phyloP scores from a whole-genome alignment of 768 basidiomycete species.

The Inosperma sp. region DNA sequence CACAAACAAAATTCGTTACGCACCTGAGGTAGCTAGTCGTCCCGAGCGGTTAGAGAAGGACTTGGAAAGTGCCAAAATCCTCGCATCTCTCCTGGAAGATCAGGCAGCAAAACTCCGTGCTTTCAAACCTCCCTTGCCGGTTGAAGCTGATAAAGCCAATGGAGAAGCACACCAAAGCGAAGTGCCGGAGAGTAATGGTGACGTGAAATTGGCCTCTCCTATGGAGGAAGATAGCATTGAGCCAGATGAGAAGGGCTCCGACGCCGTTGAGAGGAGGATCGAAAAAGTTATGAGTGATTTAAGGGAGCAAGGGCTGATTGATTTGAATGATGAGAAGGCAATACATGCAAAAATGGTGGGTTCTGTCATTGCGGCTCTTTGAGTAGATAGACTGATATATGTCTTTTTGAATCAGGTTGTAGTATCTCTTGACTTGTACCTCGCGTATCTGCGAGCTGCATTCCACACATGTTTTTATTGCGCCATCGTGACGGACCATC shows the following conservation, averaged over 20 bases:
- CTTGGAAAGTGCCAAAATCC: conserved; percentile 64
- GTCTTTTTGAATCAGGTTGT: conserved; percentile 47
- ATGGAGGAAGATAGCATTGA: conserved; percentile 55
- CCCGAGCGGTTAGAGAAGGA: conserved; percentile 82
- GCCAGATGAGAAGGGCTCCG: conserved; percentile 61
- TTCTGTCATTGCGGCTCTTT: conserved; percentile 13
- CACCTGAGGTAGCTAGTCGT: conserved; percentile 77
- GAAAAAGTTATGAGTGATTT: conserved; percentile 71
- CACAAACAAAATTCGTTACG: conserved; percentile 69
- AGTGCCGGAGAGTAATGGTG: conserved; percentile 27
- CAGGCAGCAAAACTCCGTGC: conserved; percentile 55
- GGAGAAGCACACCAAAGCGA: conserved; percentile 17
- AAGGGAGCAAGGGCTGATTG: conserved; percentile 56
- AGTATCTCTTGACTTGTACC: conserved; percentile 85
- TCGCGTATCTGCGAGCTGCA: conserved; percentile 88
- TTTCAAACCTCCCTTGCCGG: conserved; percentile 28
- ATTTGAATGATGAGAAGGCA: conserved; percentile 58
- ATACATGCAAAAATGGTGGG: conserved; percentile 70
- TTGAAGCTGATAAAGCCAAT: conserved; percentile 21
- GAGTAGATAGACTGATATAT: conserved; percentile 19
- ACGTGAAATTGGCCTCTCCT: conserved; percentile 29
- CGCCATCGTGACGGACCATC: conserved; percentile 84
- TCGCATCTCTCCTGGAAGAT: conserved; percentile 72
- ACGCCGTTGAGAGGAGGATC: conserved; percentile 77
- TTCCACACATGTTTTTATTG: conserved; percentile 99